Conservation (phyloP, 768 basidiomycete species). For the Podaxis mareebaensis region DNA sequence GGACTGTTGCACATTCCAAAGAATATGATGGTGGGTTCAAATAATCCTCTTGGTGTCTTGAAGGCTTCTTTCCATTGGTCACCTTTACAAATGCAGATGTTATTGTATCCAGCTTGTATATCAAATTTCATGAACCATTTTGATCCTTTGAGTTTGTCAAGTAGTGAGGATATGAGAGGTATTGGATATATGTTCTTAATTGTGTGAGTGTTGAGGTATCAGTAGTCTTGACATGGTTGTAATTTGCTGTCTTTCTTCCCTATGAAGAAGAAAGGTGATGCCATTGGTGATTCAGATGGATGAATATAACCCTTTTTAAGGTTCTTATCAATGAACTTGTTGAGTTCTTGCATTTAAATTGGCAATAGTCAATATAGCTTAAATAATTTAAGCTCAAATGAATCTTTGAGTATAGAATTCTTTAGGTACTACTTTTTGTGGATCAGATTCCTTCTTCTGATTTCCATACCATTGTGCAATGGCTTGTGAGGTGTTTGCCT, state of each 20-base stretch:
- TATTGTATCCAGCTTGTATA: background rate
- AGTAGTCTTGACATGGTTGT: background rate
- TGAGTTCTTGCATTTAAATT: background rate
- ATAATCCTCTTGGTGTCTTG: background rate
- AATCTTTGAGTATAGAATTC: no score
- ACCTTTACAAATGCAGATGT: background rate
- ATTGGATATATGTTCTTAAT: background rate
- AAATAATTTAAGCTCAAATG: no score
- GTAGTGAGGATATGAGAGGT: background rate
- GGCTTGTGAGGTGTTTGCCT: no score
- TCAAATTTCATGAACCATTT: background rate
- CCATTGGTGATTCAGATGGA: background rate
- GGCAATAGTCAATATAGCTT: background rate
- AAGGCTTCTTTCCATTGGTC: background rate
- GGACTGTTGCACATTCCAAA: no score
- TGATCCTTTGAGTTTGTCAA: background rate
- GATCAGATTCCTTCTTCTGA: no score
- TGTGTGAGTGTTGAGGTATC: background rate
- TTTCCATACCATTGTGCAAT: no score
- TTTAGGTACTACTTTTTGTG: no score
- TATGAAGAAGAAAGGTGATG: background rate
- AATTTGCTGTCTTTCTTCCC: background rate
- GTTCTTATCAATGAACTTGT: background rate
- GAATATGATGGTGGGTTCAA: background rate
- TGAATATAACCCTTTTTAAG: background rate